Evolutionary conservation across 768 basidiomycete species (phyloP).

Genomic region (Lactarius tabidus): DNA sequence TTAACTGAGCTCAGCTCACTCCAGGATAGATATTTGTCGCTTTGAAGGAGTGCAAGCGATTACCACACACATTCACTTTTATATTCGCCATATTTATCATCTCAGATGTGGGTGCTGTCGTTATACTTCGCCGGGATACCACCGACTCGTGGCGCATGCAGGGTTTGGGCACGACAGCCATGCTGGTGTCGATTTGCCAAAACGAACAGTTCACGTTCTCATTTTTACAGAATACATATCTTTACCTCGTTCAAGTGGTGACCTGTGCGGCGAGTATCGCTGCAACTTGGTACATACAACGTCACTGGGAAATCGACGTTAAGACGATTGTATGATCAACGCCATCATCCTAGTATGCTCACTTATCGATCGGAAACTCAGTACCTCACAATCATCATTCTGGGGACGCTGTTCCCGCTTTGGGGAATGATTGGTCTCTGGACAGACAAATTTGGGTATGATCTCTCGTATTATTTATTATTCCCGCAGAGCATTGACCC

Average conservation of each 20-base stretch:
- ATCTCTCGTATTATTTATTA: background rate
- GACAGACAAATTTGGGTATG: constrained; percentile 69
- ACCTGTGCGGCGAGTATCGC: constrained; percentile 68
- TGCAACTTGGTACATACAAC: constrained; percentile 82
- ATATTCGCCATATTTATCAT: no score
- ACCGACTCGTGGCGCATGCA: constrained; percentile 28
- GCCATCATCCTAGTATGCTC: background rate
- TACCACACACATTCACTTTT: no score
- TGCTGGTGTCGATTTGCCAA: constrained; percentile 70
- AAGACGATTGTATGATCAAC: constrained; percentile 57
- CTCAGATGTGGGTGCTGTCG: constrained; percentile 9
- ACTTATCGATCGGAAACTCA: constrained; percentile 28
- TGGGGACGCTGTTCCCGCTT: constrained; percentile 71
- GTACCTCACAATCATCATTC: constrained; percentile 74
- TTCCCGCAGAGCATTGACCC: background rate
- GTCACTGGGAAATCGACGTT: constrained; percentile 70
- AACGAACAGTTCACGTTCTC: constrained; percentile 79
- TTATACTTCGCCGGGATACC: background rate
- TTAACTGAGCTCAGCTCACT: no score
- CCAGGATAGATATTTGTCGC: no score
- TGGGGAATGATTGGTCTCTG: constrained; percentile 89
- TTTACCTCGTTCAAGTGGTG: constrained; percentile 70
- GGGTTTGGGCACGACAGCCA: constrained; percentile 79
- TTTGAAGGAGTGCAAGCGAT: no score
- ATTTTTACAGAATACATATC: constrained; percentile 76